A percentile compares a stretch with the other conserved stretches of the same genome.
These are phyloP conservation scores for Microcyclospora tardicrescens DNA, from an alignment of 2,329 filamentous ascomycete genomes.

Conservation along the genomic window DNA sequence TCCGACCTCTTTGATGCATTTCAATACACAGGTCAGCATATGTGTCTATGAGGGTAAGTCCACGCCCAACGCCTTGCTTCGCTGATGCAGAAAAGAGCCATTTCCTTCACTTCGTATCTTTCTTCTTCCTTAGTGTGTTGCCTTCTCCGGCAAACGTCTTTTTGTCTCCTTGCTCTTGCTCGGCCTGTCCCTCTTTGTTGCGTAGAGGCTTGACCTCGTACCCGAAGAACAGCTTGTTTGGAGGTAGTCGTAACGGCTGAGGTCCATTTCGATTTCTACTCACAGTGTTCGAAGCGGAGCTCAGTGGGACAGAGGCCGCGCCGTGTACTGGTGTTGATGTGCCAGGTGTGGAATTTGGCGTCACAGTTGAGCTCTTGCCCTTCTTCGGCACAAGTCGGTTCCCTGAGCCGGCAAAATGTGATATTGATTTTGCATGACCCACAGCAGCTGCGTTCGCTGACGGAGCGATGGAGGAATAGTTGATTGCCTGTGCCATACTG, in stretches of 20 bases:
- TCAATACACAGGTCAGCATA: too few species aligned
- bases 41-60: too few species aligned
- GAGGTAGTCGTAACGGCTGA: constrained; percentile 68
- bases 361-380: constrained; percentile 50
- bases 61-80: too few species aligned
- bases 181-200: constrained; percentile 58
- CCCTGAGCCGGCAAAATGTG: constrained; percentile 68
- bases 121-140: constrained; percentile 70
- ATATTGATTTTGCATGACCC: constrained; percentile 51
- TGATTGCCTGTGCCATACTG: constrained; percentile 96
- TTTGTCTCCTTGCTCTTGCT: constrained; percentile 52
- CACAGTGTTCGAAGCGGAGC: constrained; percentile 26
- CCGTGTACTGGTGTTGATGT: constrained; percentile 45
- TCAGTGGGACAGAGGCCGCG: constrained; percentile 31
- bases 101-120: constrained; percentile 26
- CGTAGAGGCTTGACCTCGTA: constrained; percentile 85
- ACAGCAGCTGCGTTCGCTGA: constrained; percentile 52
- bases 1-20: too few species aligned
- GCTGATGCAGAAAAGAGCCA: too few species aligned
- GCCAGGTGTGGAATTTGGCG: constrained; percentile 32
- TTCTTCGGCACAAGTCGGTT: constrained; percentile 78
- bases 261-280: constrained; percentile 58
- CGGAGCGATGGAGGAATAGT: constrained; percentile 82
- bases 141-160: constrained; percentile 53
- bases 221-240: constrained; percentile 91